Conservation (phyloP, 768 basidiomycete species). For the Kockovaella imperatae region DNA sequence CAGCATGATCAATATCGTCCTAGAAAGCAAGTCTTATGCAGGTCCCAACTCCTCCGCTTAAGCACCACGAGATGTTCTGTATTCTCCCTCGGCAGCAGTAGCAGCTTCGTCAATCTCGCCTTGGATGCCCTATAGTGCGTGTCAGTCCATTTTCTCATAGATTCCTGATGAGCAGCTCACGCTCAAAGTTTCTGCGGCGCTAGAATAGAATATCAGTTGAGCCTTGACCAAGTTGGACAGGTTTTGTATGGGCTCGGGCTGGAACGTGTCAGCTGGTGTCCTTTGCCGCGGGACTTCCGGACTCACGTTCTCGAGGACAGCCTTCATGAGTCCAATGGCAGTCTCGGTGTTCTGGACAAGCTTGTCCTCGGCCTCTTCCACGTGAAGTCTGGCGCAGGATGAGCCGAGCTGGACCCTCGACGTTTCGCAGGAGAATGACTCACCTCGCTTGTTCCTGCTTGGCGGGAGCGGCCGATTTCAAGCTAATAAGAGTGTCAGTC, state of each 20-base stretch:
- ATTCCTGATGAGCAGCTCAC: constrained; percentile 43
- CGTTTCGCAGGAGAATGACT: constrained; percentile 3
- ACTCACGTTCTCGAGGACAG: constrained; percentile 92
- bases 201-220: constrained; percentile 51
- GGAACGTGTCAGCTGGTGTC: constrained; percentile 6
- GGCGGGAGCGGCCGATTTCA: constrained; percentile 66
- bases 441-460: constrained; percentile 80
- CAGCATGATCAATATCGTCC: no score
- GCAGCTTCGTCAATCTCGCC: constrained; percentile 89
- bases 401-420: constrained; percentile 1
- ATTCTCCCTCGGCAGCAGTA: constrained; percentile 88
- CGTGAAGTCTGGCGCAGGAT: constrained; percentile 53
- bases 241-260: constrained; percentile 96
- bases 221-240: constrained; percentile 86
- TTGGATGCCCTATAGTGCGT: constrained; percentile 52
- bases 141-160: not conserved
- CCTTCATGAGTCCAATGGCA: constrained; percentile 92
- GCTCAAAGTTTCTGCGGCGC: constrained; percentile 46
- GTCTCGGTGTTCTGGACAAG: constrained; percentile 97
- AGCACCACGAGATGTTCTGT: constrained; percentile 54
- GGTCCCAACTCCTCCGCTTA: constrained; percentile 4
- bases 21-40: no score
- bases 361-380: constrained; percentile 60
- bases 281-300: not conserved
- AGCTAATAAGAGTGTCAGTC: constrained; percentile 47